phyloP scores from a whole-genome alignment of 1,139 yeast genomes.

The Yamadazyma mexicana region DNA sequence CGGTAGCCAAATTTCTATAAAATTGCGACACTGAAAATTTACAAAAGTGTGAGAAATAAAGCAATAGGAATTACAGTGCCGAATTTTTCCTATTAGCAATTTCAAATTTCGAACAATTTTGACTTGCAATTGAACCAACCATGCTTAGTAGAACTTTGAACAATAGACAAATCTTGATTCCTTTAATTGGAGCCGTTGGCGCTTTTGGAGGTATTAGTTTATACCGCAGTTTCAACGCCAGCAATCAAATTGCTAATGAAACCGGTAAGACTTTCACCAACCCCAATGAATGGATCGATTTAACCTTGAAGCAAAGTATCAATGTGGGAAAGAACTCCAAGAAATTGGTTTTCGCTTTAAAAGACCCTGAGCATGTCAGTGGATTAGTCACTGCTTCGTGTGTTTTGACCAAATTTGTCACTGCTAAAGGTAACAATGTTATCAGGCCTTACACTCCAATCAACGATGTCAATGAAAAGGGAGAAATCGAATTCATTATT shows the following conservation, averaged over 20 bases:
- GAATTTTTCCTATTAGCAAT: slow-evolving; percentile 1
- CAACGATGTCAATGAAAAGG: slow-evolving; percentile 66
- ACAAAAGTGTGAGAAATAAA: background rate
- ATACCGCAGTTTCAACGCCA: slow-evolving; percentile 41
- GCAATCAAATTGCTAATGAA: slow-evolving; percentile 42
- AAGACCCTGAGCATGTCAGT: slow-evolving; percentile 62
- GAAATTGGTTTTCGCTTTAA: slow-evolving; percentile 71
- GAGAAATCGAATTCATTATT: slow-evolving; percentile 76
- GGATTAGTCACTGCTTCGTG: slow-evolving; percentile 85
- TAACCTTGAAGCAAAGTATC: slow-evolving; percentile 61
- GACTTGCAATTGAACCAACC: background rate
- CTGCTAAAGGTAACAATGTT: slow-evolving; percentile 83
- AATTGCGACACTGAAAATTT: no score
- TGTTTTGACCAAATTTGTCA: slow-evolving; percentile 76
- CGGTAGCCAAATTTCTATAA: background rate
- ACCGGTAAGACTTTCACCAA: slow-evolving; percentile 61
- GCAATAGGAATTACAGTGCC: background rate
- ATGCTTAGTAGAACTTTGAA: slow-evolving; percentile 12
- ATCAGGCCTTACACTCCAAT: slow-evolving; percentile 97
- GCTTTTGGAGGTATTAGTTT: slow-evolving; percentile 56
- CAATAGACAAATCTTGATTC: slow-evolving; percentile 9
- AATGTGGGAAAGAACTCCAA: slow-evolving; percentile 65
- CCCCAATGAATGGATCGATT: slow-evolving; percentile 77
- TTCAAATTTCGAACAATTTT: background rate
- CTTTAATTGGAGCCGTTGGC: slow-evolving; percentile 12